A percentile compares a stretch with the other conserved stretches of the same genome.
Conservation (phyloP, 306 rosid species). For the Elaeagnus macrophylla region DNA sequence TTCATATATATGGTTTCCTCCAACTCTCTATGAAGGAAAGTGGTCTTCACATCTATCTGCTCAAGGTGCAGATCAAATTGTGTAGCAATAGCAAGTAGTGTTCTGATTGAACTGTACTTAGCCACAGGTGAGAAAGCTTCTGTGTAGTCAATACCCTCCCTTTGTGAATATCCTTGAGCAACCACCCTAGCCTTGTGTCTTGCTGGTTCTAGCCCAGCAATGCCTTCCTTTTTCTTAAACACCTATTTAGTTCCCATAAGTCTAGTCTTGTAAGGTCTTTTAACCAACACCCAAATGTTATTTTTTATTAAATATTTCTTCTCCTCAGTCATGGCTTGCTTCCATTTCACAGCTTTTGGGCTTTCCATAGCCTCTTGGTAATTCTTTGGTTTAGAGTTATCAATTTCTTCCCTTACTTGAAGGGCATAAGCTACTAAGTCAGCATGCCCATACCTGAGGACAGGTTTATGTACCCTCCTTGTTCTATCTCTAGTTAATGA, state of each 20-base stretch:
- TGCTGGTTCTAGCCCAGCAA: background rate
- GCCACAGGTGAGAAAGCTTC: background rate
- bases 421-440: background rate
- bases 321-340: background rate
- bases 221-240: background rate
- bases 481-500: too few species aligned
- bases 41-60: background rate
- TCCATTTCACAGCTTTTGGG: background rate
- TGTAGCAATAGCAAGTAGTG: background rate
- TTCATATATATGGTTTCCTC: background rate
- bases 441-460: background rate
- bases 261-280: background rate
- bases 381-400: background rate
- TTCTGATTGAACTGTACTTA: background rate
- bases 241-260: background rate
- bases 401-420: fast-evolving
- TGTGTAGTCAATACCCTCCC: background rate
- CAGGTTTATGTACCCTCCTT: background rate
- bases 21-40: background rate
- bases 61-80: background rate
- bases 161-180: background rate
- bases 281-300: too few species aligned
- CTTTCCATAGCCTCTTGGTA: background rate
- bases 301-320: background rate
- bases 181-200: background rate